phyloP scores from a whole-genome alignment of 108 stramenopile genomes.

The Discostella stelligeroides region DNA sequence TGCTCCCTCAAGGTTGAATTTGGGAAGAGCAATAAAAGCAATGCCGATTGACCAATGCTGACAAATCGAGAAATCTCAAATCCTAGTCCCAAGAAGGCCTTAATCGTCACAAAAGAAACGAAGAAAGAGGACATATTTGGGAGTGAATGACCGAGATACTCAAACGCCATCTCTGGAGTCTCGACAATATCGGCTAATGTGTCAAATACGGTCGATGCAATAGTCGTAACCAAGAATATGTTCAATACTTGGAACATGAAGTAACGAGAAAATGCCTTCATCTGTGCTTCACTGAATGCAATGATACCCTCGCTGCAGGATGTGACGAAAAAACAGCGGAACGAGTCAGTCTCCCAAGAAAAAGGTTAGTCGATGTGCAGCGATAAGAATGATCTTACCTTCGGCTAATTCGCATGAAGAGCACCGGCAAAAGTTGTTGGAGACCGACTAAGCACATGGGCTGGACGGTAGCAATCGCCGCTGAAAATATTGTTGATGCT shows the following conservation, averaged over 20 bases:
- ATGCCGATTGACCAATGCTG: slow-evolving; percentile 62
- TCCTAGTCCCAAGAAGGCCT: slow-evolving; percentile 88
- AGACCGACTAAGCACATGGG: slow-evolving; percentile 82
- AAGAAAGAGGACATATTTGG: slow-evolving; percentile 90
- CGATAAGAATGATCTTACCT: too few species aligned
- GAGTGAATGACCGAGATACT: slow-evolving; percentile 86
- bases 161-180: slow-evolving; percentile 85
- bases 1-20: slow-evolving; percentile 78
- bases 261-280: slow-evolving; percentile 89
- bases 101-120: slow-evolving; percentile 87
- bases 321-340: too few species aligned
- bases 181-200: slow-evolving; percentile 83
- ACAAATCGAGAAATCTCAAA: slow-evolving; percentile 81
- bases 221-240: slow-evolving; percentile 90
- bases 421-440: slow-evolving; percentile 83
- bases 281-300: slow-evolving; percentile 84
- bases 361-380: too few species aligned
- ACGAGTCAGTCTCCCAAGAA: too few species aligned
- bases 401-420: slow-evolving; percentile 76
- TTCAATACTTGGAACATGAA: slow-evolving; percentile 90
- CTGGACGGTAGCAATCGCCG: slow-evolving; percentile 83
- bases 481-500: slow-evolving; percentile 78
- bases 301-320: slow-evolving; percentile 67
- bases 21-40: slow-evolving; percentile 69
- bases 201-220: slow-evolving; percentile 91